A percentile compares a stretch with the other conserved stretches of the same genome.
Conservation (phyloP, 345 rosid genomes). For the Melastoma malabathricum region DNA sequence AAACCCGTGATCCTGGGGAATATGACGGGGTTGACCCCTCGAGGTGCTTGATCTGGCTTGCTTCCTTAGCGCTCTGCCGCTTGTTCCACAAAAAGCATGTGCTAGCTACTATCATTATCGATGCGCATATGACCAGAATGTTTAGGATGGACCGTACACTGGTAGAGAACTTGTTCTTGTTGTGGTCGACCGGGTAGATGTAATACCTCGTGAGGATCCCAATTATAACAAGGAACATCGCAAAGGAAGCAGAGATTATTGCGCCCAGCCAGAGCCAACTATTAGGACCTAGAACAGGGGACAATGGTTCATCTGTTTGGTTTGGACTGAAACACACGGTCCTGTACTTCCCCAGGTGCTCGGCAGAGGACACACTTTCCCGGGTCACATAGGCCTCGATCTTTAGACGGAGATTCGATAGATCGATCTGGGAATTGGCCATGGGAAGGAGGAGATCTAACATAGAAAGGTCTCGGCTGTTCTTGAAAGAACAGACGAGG, state of each 20-base stretch:
- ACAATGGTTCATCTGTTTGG: slow-evolving; percentile 28
- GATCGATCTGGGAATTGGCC: neutral
- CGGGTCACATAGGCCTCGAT: slow-evolving; percentile 58
- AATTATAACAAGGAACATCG: slow-evolving; percentile 36
- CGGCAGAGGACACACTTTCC: slow-evolving; percentile 23
- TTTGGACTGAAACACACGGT: slow-evolving; percentile 43
- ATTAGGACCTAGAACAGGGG: slow-evolving; percentile 51
- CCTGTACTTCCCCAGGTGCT: slow-evolving; percentile 12
- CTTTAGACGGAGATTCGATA: slow-evolving; percentile 11
- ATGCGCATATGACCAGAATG: slow-evolving; percentile 28
- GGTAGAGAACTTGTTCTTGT: slow-evolving; percentile 15
- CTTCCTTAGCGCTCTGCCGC: slow-evolving; percentile 21
- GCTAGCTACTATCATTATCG: slow-evolving; percentile 34
- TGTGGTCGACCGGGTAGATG: slow-evolving; percentile 43
- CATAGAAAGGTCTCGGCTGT: slow-evolving; percentile 27
- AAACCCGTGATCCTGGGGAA: slow-evolving; percentile 9
- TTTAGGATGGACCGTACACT: slow-evolving; percentile 18
- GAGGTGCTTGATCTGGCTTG: slow-evolving; percentile 20
- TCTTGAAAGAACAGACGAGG: slow-evolving; percentile 26
- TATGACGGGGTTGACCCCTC: slow-evolving; percentile 11
- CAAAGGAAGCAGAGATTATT: slow-evolving; percentile 51
- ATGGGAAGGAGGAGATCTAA: slow-evolving; percentile 29
- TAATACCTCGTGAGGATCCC: slow-evolving; percentile 44
- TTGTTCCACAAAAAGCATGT: slow-evolving; percentile 50
- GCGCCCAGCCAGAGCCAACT: slow-evolving; percentile 68